Base-by-base conservation (phyloP, 441 rosid genomes). In the Mallotus japonicus region DNA sequence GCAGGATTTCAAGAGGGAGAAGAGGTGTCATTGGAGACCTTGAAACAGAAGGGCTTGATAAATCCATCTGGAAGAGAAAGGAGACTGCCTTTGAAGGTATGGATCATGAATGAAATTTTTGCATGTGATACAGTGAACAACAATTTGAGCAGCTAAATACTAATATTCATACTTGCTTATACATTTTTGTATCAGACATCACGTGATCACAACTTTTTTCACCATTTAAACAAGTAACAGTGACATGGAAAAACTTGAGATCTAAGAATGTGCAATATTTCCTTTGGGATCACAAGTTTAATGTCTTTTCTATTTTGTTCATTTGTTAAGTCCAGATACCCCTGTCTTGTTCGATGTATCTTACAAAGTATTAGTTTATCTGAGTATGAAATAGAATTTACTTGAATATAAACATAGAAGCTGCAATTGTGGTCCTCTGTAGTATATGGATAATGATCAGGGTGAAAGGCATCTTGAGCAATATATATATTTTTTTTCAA, bases 61-160 rank as follows among this genome's bases (percentile, higher is more conserved):
- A 95, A 95, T 69, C 99, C 99, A 67, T 92, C 96, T 17, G 99
- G 99, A 74, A 89, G 98, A 76, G 99, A 95, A 85, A 85, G 93
- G 81, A 91, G 75, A 73, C 98, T 95, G 11, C 97, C 99, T 73
- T 73, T 95, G 37, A 95, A 92, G 99, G 97, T 92, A 75, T 10
- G 50, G 1, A 13, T 58, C 3, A 16, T 56, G 64, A 5, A 8
- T 70, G 20, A 34, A 32, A 22, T 40, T 20, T 46, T 57, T 32
- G 19, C 24, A 20, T 63, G 63, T 8, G 1, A 51, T 24, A 13
- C 59, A 17, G 19, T 37, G 44, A 50, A 6, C 14, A 34, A 17
- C 28, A 24, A 24, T 24, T 32, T 50, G 3, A 50, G 60, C 1
- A 13, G 47, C 46, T 56, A 28, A 32, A 44, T 58, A 51, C 54